Evolutionary conservation across 2,329 filamentous ascomycete species (phyloP), one percentile per base, ranked within the genome.

Genomic region (Claviceps sp.): DNA sequence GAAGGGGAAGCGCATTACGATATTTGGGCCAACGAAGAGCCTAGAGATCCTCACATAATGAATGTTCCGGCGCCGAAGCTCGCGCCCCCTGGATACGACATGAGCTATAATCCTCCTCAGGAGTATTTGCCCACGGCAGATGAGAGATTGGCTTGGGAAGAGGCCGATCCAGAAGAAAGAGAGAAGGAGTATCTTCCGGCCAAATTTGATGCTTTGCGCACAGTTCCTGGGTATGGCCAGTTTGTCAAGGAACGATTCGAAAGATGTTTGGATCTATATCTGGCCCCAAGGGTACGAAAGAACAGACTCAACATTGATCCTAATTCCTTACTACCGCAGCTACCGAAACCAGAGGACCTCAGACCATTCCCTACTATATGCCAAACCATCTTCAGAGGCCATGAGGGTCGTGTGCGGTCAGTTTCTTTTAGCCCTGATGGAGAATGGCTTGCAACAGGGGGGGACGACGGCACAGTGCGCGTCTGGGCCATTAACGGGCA

Each of bases 301-400:
- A 96, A 90, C 72, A 87, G 90, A 68, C 80, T 98, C 62, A 95
- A 97, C 70, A 97, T 98, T 63, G 93, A 98, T 61, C 93, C 93
- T 3, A 86, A 87, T 67, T 95, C 89, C 40, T 74, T 98, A 49
- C 77, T 98, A 39, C 91, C 93, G 13, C 96, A 96, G 66, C 76
- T 98, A 7, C 93, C 94, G 7, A 87, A 86, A 54, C 91, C 93
- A 0, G 88, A 95, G 61, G 91, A 98, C 62, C 76, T 98, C 53
- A 89, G 89, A 62, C 93, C 93, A 2, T 98, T 97, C 75, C 93
- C 93, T 14, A 95, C 90, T 0, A 82, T 88, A 8, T 91, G 87
- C 60, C 86, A 90, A 45, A 88, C 89, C 5, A 78, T 95, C 13
- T 97, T 93, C 74, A 76, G 81, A 56, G 91, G 91, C 11, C 93